phyloP scores from a whole-genome alignment of 1,284 basidiomycete genomes.

The Cutaneotrichosporon sp. region DNA sequence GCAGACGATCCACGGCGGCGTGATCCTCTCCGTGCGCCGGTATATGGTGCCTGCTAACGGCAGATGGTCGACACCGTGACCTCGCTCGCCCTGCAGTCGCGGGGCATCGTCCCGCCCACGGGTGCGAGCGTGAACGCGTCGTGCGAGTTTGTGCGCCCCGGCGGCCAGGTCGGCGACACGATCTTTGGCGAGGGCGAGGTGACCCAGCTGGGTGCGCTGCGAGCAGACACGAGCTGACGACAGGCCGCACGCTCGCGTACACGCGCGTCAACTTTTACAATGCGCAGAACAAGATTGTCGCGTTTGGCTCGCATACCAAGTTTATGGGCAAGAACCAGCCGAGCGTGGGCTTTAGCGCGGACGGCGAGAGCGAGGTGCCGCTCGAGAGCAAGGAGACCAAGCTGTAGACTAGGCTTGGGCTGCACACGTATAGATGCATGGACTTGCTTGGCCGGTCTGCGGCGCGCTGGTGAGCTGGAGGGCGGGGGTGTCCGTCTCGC shows the following conservation, averaged over 20 bases:
- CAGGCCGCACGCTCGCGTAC: constrained; percentile 42
- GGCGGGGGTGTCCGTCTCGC: too few relatives aligned
- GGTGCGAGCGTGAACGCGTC: constrained; percentile 51
- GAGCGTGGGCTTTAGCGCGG: constrained; percentile 32
- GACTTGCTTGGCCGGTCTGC: background rate
- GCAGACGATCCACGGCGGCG: constrained; percentile 54
- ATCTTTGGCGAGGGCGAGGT: constrained; percentile 46
- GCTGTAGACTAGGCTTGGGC: too few relatives aligned
- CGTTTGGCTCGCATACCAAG: constrained; percentile 53
- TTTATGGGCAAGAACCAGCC: constrained; percentile 42
- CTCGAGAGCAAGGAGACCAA: constrained; percentile 15
- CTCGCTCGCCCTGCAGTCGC: constrained; percentile 49
- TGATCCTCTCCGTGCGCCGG: constrained; percentile 49
- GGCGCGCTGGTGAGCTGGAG: too few relatives aligned
- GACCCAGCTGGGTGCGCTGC: constrained; percentile 49
- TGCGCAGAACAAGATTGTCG: constrained; percentile 44
- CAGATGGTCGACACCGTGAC: constrained; percentile 53
- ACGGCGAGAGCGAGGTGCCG: constrained; percentile 42
- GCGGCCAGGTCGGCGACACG: constrained; percentile 40
- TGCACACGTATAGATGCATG: constrained; percentile 2
- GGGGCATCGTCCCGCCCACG: constrained; percentile 49
- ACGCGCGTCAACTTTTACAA: constrained; percentile 47
- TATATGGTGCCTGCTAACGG: constrained; percentile 13
- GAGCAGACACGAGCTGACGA: too few relatives aligned
- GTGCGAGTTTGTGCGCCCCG: constrained; percentile 52